Evolutionary conservation across 2,329 filamentous ascomycete genomes (phyloP).

Genomic region (Nemania sp.): DNA sequence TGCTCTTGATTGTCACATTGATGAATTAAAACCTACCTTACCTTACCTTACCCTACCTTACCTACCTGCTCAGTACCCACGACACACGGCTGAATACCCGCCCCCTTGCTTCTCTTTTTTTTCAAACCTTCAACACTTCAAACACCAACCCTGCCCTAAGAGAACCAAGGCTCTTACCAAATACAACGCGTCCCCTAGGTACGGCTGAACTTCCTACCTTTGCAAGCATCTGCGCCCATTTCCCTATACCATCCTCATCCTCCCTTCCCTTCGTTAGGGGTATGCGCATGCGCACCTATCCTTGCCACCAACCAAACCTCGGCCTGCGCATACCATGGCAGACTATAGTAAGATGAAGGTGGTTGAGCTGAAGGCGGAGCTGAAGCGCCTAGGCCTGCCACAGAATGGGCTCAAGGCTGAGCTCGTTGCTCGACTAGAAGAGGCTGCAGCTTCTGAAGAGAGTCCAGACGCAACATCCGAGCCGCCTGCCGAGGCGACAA

Average conservation of each 20-base stretch:
- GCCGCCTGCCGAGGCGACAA: slow-evolving; percentile 36
- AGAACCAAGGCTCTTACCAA: background rate
- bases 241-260: background rate
- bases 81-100: slow-evolving; percentile 17
- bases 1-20: slow-evolving; percentile 10
- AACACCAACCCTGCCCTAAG: background rate
- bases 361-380: slow-evolving; percentile 78
- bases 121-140: slow-evolving; percentile 1
- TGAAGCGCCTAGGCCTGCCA: slow-evolving; percentile 77
- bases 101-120: slow-evolving; percentile 10
- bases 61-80: slow-evolving; percentile 2
- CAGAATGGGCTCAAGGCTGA: slow-evolving; percentile 78
- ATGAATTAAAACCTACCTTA: no score
- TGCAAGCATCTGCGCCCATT: slow-evolving; percentile 7
- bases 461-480: slow-evolving; percentile 33
- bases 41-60: no score
- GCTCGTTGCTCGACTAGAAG: slow-evolving; percentile 72
- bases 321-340: slow-evolving; percentile 56
- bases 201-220: slow-evolving; percentile 5
- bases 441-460: slow-evolving; percentile 52
- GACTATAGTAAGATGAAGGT: slow-evolving; percentile 75
- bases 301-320: slow-evolving; percentile 26
- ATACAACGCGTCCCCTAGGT: slow-evolving; percentile 4
- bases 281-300: slow-evolving; percentile 41
- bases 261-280: slow-evolving; percentile 19